A percentile compares a stretch with the other conserved stretches of the same genome.
Evolutionary conservation across 2,329 filamentous ascomycete species (phyloP).

Genomic region (Gremmenia infestans): DNA sequence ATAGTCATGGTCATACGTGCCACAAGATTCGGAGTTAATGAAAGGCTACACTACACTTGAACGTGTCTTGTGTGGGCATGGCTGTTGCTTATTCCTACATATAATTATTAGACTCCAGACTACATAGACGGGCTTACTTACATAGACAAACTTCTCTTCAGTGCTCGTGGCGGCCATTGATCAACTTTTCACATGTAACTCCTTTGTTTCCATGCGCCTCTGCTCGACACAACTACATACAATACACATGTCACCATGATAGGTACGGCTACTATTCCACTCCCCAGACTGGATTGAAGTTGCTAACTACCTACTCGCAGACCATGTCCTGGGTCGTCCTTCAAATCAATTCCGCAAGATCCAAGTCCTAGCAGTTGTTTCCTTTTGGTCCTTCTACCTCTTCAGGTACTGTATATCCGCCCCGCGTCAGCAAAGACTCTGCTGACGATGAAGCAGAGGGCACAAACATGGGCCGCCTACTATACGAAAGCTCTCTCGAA

Average conservation of each 20-base stretch:
- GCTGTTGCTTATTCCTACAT: no score
- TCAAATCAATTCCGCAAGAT: slow-evolving; percentile 88
- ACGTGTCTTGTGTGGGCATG: no score
- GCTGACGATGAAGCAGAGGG: slow-evolving; percentile 50
- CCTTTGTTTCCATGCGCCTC: neutral
- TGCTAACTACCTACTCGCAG: slow-evolving; percentile 37
- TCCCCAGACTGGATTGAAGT: neutral
- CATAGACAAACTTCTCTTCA: no score
- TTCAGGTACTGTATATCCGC: slow-evolving; percentile 50
- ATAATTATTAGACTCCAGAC: no score
- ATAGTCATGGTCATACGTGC: no score
- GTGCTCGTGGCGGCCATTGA: neutral
- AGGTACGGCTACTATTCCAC: slow-evolving; percentile 16
- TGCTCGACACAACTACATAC: neutral
- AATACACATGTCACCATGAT: slow-evolving; percentile 26
- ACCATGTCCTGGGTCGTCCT: slow-evolving; percentile 87
- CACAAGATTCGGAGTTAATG: no score
- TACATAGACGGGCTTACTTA: no score
- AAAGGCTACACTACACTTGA: no score
- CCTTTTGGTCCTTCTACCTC: slow-evolving; percentile 86
- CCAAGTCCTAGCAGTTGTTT: slow-evolving; percentile 84
- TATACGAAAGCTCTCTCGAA: slow-evolving; percentile 63
- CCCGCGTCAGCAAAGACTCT: neutral
- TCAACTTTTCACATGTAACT: neutral
- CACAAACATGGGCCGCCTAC: slow-evolving; percentile 83